These are phyloP conservation scores for Takakia lepidozioides DNA, from an alignment of 225 moss, liverwort and hornwort species.

Conservation along the genomic window DNA sequence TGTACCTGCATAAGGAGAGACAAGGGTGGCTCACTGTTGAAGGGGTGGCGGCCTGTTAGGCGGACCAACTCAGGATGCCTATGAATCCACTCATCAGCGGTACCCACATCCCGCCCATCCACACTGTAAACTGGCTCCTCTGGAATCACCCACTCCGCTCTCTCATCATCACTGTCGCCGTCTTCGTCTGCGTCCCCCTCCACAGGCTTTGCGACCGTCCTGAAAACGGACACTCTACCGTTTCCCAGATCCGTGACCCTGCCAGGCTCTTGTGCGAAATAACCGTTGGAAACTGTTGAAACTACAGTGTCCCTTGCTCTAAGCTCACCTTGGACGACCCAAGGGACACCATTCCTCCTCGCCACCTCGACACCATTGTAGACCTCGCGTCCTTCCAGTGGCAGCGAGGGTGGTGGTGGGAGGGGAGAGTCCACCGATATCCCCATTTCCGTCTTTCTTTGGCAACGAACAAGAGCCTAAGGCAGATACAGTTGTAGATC, in stretches of 20 bases:
- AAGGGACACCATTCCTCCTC: background rate
- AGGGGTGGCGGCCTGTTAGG: constrained; percentile 91
- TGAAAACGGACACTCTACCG: background rate
- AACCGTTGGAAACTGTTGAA: background rate
- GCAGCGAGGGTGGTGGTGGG: background rate
- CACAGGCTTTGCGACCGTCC: background rate
- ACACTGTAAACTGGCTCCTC: constrained; percentile 14
- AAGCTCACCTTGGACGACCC: background rate
- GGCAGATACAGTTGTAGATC: no score
- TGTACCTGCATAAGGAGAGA: constrained; percentile 49
- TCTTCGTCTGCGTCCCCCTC: constrained; percentile 28
- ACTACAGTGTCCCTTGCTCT: constrained; percentile 6
- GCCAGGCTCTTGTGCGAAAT: background rate
- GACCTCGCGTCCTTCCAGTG: background rate
- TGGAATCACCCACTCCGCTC: constrained; percentile 20
- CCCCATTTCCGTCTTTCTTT: no score
- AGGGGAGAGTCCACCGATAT: constrained; percentile 16
- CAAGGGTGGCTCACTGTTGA: constrained; percentile 83
- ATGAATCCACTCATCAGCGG: constrained; percentile 77
- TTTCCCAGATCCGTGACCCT: no score
- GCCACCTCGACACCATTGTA: background rate
- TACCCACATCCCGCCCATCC: constrained; percentile 77
- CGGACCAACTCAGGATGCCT: constrained; percentile 87
- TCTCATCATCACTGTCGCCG: constrained; percentile 36
- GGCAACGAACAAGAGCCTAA: no score